These are phyloP conservation scores for Rhodotorula sp. DNA, from an alignment of 1,284 basidiomycete species.

Conservation along the genomic window DNA sequence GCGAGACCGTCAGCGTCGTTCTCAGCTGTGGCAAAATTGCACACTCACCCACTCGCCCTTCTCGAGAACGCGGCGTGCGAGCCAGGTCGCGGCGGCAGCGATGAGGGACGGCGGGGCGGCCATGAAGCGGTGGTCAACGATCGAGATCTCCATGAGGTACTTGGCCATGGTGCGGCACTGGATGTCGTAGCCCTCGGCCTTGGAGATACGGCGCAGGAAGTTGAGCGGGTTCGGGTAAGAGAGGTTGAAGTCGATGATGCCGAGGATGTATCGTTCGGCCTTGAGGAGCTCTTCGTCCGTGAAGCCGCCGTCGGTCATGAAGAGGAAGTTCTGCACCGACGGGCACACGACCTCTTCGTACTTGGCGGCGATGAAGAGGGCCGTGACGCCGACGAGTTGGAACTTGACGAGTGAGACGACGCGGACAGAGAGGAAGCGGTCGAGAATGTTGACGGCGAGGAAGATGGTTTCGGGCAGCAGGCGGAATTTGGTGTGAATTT, in stretches of 20 bases:
- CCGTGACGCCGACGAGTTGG: conserved; percentile 91
- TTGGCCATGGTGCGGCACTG: conserved; percentile 88
- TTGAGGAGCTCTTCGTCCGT: conserved; percentile 82
- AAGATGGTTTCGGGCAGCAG: conserved; percentile 94
- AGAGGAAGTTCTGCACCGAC: conserved; percentile 79
- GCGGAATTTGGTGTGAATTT: conserved; percentile 87
- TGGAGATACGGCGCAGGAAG: conserved; percentile 85
- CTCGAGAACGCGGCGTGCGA: conserved; percentile 80
- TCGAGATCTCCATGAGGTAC: conserved; percentile 85
- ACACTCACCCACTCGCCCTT: conserved; percentile 76
- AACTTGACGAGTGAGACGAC: conserved; percentile 88
- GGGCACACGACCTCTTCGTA: conserved; percentile 95
- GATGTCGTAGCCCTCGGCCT: conserved; percentile 93
- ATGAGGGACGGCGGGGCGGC: conserved; percentile 76
- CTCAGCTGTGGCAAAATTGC: not conserved
- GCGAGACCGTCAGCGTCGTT: not conserved
- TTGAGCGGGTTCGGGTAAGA: conserved; percentile 92
- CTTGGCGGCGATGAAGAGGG: conserved; percentile 90
- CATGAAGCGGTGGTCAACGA: conserved; percentile 82
- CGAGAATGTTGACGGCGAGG: conserved; percentile 90
- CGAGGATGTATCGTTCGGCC: conserved; percentile 89
- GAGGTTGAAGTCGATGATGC: conserved; percentile 87
- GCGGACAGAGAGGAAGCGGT: conserved; percentile 88
- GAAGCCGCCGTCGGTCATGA: conserved; percentile 85
- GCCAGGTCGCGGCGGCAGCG: conserved; percentile 86